Evolutionary conservation across 2,329 filamentous ascomycete genomes (phyloP).

Genomic region (Neonectria ditissima): DNA sequence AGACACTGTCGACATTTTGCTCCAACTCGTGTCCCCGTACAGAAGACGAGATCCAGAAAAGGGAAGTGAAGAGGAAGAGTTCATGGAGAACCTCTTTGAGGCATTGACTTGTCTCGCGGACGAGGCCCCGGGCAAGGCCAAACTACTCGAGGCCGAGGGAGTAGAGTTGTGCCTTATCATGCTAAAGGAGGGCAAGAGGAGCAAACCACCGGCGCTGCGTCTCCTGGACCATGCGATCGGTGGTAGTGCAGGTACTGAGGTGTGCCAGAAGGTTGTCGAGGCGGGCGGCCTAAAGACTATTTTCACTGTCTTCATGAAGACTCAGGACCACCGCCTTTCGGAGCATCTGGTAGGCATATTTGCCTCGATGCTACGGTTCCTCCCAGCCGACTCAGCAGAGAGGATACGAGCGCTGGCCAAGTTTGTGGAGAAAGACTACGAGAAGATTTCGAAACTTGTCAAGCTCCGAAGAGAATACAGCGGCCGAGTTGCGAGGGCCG

Average conservation of each 20-base stretch:
- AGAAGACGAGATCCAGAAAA: conserved; percentile 87
- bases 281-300: conserved; percentile 85
- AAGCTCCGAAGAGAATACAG: conserved; percentile 78
- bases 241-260: conserved; percentile 60
- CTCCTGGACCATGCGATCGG: conserved; percentile 85
- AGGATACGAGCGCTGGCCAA: conserved; percentile 91
- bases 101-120: conserved; percentile 84
- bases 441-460: conserved; percentile 81
- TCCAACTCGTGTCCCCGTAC: conserved; percentile 87
- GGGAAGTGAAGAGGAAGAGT: conserved; percentile 92
- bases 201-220: conserved; percentile 80
- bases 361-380: conserved; percentile 79
- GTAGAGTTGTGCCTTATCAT: conserved; percentile 93
- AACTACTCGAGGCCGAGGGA: conserved; percentile 90
- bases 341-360: conserved; percentile 91
- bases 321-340: conserved; percentile 73
- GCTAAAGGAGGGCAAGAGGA: conserved; percentile 88
- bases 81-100: conserved; percentile 94
- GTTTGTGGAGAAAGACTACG: conserved; percentile 94
- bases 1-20: conserved; percentile 81
- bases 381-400: conserved; percentile 81
- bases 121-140: conserved; percentile 78
- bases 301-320: conserved; percentile 91
- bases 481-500: conserved; percentile 66
- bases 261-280: conserved; percentile 83